These are phyloP conservation scores for Hysterium pulicare DNA, from an alignment of 2,329 filamentous ascomycete genomes.

Conservation along the genomic window DNA sequence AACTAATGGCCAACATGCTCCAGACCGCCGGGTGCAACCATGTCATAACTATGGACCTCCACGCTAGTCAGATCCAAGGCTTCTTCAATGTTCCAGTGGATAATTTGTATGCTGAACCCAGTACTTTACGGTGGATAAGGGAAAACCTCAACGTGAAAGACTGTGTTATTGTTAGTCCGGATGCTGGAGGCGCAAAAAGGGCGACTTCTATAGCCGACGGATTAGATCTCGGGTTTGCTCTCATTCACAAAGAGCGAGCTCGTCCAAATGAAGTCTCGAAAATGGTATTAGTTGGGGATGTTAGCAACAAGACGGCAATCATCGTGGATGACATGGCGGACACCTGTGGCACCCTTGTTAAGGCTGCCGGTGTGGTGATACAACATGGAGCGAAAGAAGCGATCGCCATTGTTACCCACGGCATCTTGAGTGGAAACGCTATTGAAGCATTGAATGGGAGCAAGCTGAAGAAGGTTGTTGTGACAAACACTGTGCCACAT, in stretches of 20 bases:
- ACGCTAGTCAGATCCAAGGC: conserved; percentile 89
- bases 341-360: conserved; percentile 83
- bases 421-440: conserved; percentile 83
- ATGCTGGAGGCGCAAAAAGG: conserved; percentile 92
- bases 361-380: conserved; percentile 86
- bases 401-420: conserved; percentile 92
- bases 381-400: conserved; percentile 83
- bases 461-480: conserved; percentile 72
- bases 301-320: conserved; percentile 86
- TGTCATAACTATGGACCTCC: conserved; percentile 94
- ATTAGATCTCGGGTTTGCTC: conserved; percentile 82
- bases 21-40: conserved; percentile 91
- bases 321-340: conserved; percentile 98
- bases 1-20: conserved; percentile 95
- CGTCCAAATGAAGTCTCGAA: conserved; percentile 87
- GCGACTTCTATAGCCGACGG: conserved; percentile 92
- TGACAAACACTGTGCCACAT: conserved; percentile 84
- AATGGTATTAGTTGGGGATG: conserved; percentile 95
- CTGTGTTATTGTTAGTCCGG: conserved; percentile 90
- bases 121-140: conserved; percentile 84
- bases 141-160: conserved; percentile 79
- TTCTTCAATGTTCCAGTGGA: conserved; percentile 85
- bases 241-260: conserved; percentile 95
- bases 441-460: conserved; percentile 82
- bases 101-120: conserved; percentile 91